Base-by-base conservation (phyloP, 768 basidiomycete species). In the Russula earlei region DNA sequence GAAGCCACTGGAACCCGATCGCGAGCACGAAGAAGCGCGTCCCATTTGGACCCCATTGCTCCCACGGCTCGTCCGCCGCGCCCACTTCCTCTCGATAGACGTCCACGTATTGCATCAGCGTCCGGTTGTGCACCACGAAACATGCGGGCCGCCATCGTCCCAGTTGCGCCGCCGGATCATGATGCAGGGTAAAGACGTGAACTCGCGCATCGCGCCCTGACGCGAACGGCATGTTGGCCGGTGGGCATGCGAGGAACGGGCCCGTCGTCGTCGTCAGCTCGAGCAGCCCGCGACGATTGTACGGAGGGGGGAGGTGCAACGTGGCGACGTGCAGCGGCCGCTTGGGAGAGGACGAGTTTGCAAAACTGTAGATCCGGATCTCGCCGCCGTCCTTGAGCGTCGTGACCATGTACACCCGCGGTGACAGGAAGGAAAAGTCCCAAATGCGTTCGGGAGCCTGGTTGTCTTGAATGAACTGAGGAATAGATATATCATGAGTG, bases 371-470 rank as follows among this genome's bases (percentile, higher is more conserved):
- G 11, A 82, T 54, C 19, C 74, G 65, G 52, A 82, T 68, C 1
- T 70, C 55, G 5, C 80, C 80, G 6, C 45, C 40, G 5, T 63
- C 64, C 5, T 51, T 38, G 3, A 59, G 54, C 12, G 67, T 67
- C 11, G 79, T 76, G 15, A 80, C 50, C 55, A 76, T 69, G 63
- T 72, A 75, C 10, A 76, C 70, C 2, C 74, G 69, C 10, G 66
- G 65, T 4, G 72, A 71, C 43, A 83, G 65, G 48, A 81, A 76
- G 0, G 74, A 69, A 63, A 81, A 78, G 63, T 79, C 76, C 60
- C 66, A 71, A 1, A 71, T 67, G 0, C 54, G 24, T 12, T 59
- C 61, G 0, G 56, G 46, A 0, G 70, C 71, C 12, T 74, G 64
- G 8, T 59, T 56, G 8, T 49, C 59, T 10, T 57, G 34, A 5